Conservation (phyloP, 371 early-diverging fungal species). For the Mucor ambiguus region DNA sequence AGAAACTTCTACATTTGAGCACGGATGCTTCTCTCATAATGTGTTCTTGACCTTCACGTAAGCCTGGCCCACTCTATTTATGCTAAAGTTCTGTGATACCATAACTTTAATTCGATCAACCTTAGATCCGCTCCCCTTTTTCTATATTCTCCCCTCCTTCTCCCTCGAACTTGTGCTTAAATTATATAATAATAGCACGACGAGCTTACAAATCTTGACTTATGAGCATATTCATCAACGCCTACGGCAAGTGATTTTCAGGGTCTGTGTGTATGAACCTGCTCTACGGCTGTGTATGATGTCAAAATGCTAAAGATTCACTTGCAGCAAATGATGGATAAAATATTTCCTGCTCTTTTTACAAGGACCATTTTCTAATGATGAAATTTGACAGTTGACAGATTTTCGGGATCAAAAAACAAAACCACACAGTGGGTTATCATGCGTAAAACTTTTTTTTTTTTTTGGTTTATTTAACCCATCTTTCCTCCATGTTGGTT, state of each 20-base stretch:
- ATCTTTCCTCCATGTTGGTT: background rate
- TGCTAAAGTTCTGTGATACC: constrained; percentile 1
- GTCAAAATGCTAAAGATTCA: background rate
- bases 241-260: background rate
- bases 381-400: background rate
- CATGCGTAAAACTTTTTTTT: background rate
- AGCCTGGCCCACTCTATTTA: background rate
- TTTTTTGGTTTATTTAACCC: background rate
- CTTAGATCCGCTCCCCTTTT: background rate
- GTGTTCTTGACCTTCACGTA: background rate
- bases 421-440: background rate
- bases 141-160: background rate
- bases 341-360: background rate
- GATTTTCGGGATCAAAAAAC: background rate
- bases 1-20: background rate
- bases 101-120: background rate
- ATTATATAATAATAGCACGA: background rate
- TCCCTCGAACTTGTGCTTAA: constrained; percentile 2
- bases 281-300: background rate
- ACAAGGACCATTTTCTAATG: background rate
- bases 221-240: background rate
- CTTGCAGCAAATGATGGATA: background rate
- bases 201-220: background rate
- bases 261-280: background rate
- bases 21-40: background rate